A percentile compares a stretch with the other conserved stretches of the same genome.
phyloP scores from a whole-genome alignment of 169 alveolate species.

The Plasmodium chabaudi region DNA sequence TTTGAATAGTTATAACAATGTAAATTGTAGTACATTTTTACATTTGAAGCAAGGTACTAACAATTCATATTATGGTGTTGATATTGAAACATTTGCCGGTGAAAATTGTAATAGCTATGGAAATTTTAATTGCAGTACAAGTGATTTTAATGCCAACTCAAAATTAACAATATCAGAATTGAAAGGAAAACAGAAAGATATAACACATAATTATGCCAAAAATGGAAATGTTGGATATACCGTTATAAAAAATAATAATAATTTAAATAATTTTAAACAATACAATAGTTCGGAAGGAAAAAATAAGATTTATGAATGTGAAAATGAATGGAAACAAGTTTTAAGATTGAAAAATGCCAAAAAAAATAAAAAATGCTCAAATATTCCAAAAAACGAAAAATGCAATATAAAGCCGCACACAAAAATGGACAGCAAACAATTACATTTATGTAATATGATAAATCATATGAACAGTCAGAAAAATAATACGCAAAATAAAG shows the following conservation, averaged over 20 bases:
- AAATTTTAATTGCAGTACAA: conserved; percentile 13
- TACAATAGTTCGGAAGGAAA: background rate
- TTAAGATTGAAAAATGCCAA: background rate
- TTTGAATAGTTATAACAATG: background rate
- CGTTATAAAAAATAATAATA: background rate
- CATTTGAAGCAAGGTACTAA: conserved; percentile 13
- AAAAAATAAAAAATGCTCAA: conserved; percentile 10
- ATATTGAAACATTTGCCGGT: conserved; percentile 24
- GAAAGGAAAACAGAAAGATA: background rate
- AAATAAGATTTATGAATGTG: background rate
- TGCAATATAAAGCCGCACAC: background rate
- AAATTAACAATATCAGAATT: conserved; percentile 1
- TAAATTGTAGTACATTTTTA: background rate
- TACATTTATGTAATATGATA: background rate
- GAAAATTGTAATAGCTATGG: conserved; percentile 24
- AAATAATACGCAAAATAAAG: conserved; percentile 2
- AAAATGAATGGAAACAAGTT: background rate
- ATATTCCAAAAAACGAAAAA: conserved; percentile 11
- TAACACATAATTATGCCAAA: conserved; percentile 4
- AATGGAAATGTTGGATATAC: background rate
- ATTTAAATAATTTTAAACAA: background rate
- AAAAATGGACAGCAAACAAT: conserved; percentile 15
- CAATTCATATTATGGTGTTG: conserved; percentile 14
- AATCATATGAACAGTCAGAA: conserved; percentile 6
- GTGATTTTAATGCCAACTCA: conserved; percentile 20